A percentile compares a stretch with the other conserved stretches of the same genome.
phyloP scores from a whole-genome alignment of 2,329 filamentous ascomycete genomes.

The Phialophora verrucosa region DNA sequence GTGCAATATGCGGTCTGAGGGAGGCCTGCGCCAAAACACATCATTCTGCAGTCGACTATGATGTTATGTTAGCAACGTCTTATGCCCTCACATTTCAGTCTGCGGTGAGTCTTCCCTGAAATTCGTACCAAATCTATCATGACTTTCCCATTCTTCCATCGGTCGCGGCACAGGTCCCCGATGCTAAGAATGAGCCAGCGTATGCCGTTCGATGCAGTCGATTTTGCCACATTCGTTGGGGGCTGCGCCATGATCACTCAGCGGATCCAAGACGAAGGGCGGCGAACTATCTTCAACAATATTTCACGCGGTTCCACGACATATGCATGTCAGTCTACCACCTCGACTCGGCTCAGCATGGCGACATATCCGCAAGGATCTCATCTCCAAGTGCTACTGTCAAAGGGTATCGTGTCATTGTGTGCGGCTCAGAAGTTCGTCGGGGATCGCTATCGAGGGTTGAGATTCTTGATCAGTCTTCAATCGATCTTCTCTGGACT shows the following conservation, averaged over 20 bases:
- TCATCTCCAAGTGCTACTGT: conserved; percentile 37
- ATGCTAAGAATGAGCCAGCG: neutral
- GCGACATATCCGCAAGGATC: conserved; percentile 5
- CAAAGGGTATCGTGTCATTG: conserved; percentile 5
- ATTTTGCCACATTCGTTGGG: conserved; percentile 42
- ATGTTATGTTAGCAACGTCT: conserved; percentile 41
- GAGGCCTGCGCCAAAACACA: conserved; percentile 51
- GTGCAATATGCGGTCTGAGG: conserved; percentile 67
- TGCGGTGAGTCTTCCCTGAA: conserved; percentile 20
- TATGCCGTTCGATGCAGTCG: conserved; percentile 40
- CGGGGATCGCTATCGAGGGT: neutral
- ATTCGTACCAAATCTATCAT: too few species aligned
- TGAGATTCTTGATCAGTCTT: conserved; percentile 33
- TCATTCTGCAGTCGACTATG: conserved; percentile 33
- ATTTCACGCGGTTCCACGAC: neutral
- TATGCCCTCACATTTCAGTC: conserved; percentile 43
- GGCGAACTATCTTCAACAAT: conserved; percentile 21
- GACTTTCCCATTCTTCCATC: too few species aligned
- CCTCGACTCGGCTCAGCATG: neutral
- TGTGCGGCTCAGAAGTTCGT: conserved; percentile 1
- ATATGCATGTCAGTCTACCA: neutral
- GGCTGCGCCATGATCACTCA: conserved; percentile 42
- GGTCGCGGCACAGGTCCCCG: too few species aligned
- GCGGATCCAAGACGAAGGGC: conserved; percentile 41
- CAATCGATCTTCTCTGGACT: conserved; percentile 32